Percentiles rank a stretch among this genome's conserved stretches.
Conservation (phyloP, 2,329 filamentous ascomycete genomes). For the Plenodomus biglobosus region DNA sequence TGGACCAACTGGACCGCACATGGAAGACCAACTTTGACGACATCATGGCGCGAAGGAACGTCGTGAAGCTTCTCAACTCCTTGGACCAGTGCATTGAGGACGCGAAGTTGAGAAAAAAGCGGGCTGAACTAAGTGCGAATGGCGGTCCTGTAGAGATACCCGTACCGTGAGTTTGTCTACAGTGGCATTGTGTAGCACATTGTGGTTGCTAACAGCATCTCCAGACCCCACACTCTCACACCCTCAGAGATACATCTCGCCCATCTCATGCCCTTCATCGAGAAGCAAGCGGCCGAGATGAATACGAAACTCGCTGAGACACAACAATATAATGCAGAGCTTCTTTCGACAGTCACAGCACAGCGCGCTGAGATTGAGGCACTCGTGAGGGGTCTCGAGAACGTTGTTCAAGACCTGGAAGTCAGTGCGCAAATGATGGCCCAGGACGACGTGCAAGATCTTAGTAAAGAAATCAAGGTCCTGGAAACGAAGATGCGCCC, state of each 20-base stretch:
- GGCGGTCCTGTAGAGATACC: slow-evolving; percentile 39
- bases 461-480: slow-evolving; percentile 40
- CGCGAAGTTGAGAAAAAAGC: slow-evolving; percentile 56
- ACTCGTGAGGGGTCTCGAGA: slow-evolving; percentile 58
- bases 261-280: slow-evolving; percentile 60
- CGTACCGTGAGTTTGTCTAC: slow-evolving; percentile 49
- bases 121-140: slow-evolving; percentile 43
- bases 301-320: slow-evolving; percentile 53
- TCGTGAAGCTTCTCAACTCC: slow-evolving; percentile 61
- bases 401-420: slow-evolving; percentile 60
- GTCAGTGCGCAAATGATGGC: slow-evolving; percentile 48
- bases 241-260: slow-evolving; percentile 59
- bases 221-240: slow-evolving; percentile 60
- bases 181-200: not conserved
- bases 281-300: slow-evolving; percentile 53
- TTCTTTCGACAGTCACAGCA: slow-evolving; percentile 54
- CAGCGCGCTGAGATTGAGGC: slow-evolving; percentile 61
- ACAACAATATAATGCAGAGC: slow-evolving; percentile 55
- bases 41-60: slow-evolving; percentile 59
- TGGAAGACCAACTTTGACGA: slow-evolving; percentile 63
- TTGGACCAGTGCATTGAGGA: slow-evolving; percentile 62
- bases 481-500: slow-evolving; percentile 38
- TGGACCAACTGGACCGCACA: slow-evolving; percentile 59
- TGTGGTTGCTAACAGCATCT: not conserved
- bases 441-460: slow-evolving; percentile 40